A percentile compares a stretch with the other conserved stretches of the same genome.
phyloP scores from a whole-genome alignment of 23 red algal species.

The Chondrus crispus region DNA sequence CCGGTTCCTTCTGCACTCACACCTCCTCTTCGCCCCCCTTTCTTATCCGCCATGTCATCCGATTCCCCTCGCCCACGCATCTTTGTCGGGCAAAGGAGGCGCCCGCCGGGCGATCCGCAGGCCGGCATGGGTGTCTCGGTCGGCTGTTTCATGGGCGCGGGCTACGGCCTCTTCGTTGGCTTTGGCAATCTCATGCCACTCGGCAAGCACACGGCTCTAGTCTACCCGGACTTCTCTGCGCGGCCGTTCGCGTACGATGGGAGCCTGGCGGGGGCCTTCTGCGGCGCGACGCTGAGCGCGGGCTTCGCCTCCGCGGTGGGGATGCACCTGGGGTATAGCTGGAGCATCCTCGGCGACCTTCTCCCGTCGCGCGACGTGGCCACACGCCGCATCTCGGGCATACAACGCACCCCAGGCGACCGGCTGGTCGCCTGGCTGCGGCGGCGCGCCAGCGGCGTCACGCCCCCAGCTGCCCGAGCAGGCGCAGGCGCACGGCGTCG shows the following conservation, averaged over 20 bases:
- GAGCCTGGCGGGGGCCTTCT: constrained; percentile 71
- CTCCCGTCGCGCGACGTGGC: neutral
- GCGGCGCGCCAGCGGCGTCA: neutral
- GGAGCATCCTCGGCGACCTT: constrained; percentile 34
- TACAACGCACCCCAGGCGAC: neutral
- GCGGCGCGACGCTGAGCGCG: constrained; percentile 64
- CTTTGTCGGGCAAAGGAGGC: too few relatives aligned
- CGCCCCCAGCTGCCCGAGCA: neutral
- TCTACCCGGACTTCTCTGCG: constrained; percentile 34
- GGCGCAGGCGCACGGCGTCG: constrained; percentile 2
- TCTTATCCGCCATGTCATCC: too few relatives aligned
- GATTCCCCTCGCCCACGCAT: too few relatives aligned
- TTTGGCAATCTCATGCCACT: constrained; percentile 53
- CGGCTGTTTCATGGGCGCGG: constrained; percentile 81
- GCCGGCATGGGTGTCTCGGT: constrained; percentile 64
- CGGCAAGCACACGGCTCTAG: constrained; percentile 28
- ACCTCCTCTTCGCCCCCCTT: too few relatives aligned
- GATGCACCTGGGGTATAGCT: constrained; percentile 74
- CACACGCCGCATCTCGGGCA: neutral
- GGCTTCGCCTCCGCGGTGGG: constrained; percentile 71
- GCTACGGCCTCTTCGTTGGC: constrained; percentile 76
- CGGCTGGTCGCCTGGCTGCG: neutral
- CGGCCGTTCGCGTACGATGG: constrained; percentile 82
- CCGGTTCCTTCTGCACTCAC: too few relatives aligned
- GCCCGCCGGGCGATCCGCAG: constrained; percentile 39